phyloP scores from a whole-genome alignment of 768 basidiomycete genomes.

The Stropharia rugosoannulata region DNA sequence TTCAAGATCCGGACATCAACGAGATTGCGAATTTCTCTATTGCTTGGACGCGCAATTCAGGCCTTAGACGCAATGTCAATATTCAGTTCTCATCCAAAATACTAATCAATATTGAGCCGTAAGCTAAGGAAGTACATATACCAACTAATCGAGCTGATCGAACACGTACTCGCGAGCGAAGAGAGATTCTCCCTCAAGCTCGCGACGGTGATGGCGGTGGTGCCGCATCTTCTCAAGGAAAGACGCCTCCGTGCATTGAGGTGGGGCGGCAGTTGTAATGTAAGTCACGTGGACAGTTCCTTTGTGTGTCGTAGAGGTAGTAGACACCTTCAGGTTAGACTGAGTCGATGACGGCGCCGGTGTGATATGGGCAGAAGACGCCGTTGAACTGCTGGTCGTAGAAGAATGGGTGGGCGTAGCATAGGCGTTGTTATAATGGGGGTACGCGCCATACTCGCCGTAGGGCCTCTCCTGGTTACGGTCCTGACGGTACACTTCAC shows the following conservation, averaged over 20 bases:
- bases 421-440: too few species aligned
- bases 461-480: too few species aligned
- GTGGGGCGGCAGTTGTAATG: not conserved
- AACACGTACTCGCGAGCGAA: constrained; percentile 20
- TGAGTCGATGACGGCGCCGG: too few species aligned
- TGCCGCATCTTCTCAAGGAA: not conserved
- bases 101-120: not conserved
- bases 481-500: too few species aligned
- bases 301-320: constrained; percentile 1
- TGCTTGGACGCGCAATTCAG: not conserved
- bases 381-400: too few species aligned
- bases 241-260: not conserved
- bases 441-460: too few species aligned
- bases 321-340: not conserved
- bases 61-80: not conserved
- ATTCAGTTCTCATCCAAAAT: not conserved
- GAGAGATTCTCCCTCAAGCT: constrained; percentile 16
- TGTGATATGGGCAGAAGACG: too few species aligned
- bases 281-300: not conserved
- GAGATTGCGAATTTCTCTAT: too few species aligned
- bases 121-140: not conserved
- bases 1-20: too few species aligned
- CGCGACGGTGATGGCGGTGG: constrained; percentile 9
- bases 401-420: too few species aligned
- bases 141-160: constrained; percentile 24